Evolutionary conservation across 164 flowering plant genomes (phyloP), one percentile per base, ranked within the genome.

Genomic region (Sedum album): DNA sequence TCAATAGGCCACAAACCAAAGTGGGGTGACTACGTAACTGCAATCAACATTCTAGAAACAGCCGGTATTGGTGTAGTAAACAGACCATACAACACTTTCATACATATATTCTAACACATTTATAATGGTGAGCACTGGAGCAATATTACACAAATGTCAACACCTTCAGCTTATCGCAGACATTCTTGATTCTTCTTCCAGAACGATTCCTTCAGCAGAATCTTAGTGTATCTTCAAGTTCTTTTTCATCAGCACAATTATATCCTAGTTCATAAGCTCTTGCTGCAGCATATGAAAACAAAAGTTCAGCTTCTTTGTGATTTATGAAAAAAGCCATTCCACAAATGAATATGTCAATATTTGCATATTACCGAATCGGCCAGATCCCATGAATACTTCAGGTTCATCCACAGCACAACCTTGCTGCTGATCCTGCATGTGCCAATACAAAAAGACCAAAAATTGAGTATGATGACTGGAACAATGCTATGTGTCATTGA

Each of bases 301-400:
- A 63, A 72, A 5, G 66, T 30, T 46, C 11, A 68, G 33, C 55
- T 25, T 48, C 23, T 60, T 60, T 6, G 20, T 33, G 1, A 6
- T 1, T 35, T 7, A 48, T 66, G 21, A 39, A 1, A 18, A 31
- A 36, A 20, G 18, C 28, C 1, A 49, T 55, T 55, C 15, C 18
- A 55, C 38, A 41, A 3, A 11, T 55, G 31, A 26, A 11, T 26
- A 55, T 25, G 61, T 25, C 25, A 25, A 10, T 9, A 26, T 7
- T 26, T 25, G 5, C 17, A 26, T 18, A 9, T 46, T 86, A 90
- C 98, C 98, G 73, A 91, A 93, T 69, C 94, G 91, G 55, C 98
- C 97, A 70, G 94, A 89, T 72, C 98, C 98, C 98, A 93, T 89
- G 77, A 89, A 91, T 72, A 96, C 96, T 72, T 93, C 96, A 31